Conservation (phyloP, 345 rosid genomes). For the Populus davidiana region DNA sequence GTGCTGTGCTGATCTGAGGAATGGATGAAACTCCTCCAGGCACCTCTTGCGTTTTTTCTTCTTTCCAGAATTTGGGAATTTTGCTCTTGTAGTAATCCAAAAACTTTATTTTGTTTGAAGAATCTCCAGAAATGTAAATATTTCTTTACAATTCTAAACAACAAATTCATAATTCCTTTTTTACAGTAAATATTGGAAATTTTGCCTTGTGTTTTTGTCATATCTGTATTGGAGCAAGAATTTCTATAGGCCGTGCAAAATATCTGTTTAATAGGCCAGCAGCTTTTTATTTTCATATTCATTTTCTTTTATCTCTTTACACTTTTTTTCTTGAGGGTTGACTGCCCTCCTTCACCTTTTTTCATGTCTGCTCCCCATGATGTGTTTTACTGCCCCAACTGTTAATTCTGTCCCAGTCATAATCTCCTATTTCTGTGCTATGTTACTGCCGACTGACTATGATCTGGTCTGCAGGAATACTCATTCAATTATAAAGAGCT, state of each 20-base stretch:
- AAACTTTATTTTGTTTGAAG: background rate
- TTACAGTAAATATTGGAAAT: too few species aligned
- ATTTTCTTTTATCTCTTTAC: background rate
- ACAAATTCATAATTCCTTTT: background rate
- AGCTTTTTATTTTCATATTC: background rate
- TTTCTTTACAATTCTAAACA: background rate
- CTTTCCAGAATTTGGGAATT: background rate
- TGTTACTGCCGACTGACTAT: constrained; percentile 32
- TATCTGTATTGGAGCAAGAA: background rate
- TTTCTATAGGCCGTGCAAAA: background rate
- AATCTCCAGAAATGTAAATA: background rate
- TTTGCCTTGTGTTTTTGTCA: background rate
- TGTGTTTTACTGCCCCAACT: background rate
- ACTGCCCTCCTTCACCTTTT: background rate
- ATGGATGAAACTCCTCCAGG: background rate
- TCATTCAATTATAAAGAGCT: constrained; percentile 50
- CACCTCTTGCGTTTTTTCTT: background rate
- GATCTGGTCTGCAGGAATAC: constrained; percentile 55
- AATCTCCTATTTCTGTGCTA: constrained; percentile 12
- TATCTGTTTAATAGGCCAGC: background rate
- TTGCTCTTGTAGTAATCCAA: background rate
- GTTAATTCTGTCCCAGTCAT: background rate
- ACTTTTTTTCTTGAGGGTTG: background rate
- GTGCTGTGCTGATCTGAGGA: background rate
- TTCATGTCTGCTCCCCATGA: background rate